Conservation (phyloP, 352 stramenopile species). For the Globisporangium viniferum region DNA sequence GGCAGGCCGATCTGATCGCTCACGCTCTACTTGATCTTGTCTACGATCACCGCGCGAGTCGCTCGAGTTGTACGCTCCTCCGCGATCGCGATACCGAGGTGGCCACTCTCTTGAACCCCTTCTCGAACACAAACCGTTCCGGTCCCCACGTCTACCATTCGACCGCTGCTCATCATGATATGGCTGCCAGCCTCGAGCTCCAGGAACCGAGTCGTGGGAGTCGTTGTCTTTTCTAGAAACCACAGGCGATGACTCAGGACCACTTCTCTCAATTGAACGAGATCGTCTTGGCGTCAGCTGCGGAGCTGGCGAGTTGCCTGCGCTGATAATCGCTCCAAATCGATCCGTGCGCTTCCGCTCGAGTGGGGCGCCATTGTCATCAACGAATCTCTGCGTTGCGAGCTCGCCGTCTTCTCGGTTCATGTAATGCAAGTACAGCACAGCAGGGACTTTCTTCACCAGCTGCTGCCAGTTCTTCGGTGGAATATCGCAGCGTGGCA, state of each 20-base stretch:
- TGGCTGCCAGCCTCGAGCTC: conserved; percentile 8
- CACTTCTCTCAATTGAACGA: conserved; percentile 31
- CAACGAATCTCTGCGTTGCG: conserved; percentile 34
- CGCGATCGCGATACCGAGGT: conserved; percentile 3
- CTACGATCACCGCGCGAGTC: background rate
- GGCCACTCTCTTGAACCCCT: conserved; percentile 11
- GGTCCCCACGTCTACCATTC: background rate
- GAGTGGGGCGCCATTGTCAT: conserved; percentile 38
- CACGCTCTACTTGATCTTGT: background rate
- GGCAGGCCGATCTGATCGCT: background rate
- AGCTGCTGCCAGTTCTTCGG: conserved; percentile 55
- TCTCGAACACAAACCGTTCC: background rate
- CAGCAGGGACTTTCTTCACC: conserved; percentile 27
- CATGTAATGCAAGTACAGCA: conserved; percentile 49
- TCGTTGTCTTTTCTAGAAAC: conserved; percentile 2
- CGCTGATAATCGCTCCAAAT: conserved; percentile 32
- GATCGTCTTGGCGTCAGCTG: conserved; percentile 23
- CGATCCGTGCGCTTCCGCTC: conserved; percentile 35
- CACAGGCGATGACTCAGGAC: conserved; percentile 7
- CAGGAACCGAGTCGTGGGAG: background rate
- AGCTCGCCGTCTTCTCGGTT: conserved; percentile 48
- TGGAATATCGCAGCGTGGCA: conserved; percentile 49
- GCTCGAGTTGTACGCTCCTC: background rate
- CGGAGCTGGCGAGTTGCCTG: conserved; percentile 19
- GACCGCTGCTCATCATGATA: conserved; percentile 9